A percentile compares a stretch with the other conserved stretches of the same genome.
Conservation (phyloP, 106 monocot genomes). For the Agapanthus africanus region DNA sequence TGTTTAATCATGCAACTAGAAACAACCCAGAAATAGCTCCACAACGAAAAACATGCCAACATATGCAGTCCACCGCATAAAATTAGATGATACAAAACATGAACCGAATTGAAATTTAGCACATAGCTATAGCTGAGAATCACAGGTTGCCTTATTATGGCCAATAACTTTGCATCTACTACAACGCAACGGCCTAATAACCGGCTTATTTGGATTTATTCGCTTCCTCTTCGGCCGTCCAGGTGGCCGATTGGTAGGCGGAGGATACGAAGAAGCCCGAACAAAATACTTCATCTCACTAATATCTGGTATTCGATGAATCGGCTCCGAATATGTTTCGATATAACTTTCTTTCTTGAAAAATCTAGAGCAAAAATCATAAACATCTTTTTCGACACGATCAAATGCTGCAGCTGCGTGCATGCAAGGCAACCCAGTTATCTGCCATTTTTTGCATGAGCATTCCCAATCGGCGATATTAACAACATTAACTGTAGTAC, state of each 20-base stretch:
- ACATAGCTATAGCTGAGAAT: constrained; percentile 41
- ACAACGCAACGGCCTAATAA: constrained; percentile 51
- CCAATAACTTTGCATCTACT: constrained; percentile 79
- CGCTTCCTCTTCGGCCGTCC: constrained; percentile 59
- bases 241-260: constrained; percentile 42
- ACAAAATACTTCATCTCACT: constrained; percentile 41
- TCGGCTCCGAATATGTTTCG: constrained; percentile 36
- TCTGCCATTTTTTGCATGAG: constrained; percentile 77
- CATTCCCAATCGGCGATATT: constrained; percentile 66
- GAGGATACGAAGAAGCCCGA: constrained; percentile 33
- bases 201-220: constrained; percentile 38
- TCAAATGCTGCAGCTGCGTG: constrained; percentile 69
- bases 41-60: too few relatives aligned
- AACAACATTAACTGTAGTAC: constrained; percentile 61
- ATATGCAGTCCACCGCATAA: too few relatives aligned
- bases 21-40: too few relatives aligned
- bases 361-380: constrained; percentile 65
- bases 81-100: too few relatives aligned
- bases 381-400: constrained; percentile 35
- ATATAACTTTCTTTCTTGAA: constrained; percentile 50
- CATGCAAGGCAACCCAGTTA: constrained; percentile 73
- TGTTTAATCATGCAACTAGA: too few relatives aligned
- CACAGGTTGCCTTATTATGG: constrained; percentile 92
- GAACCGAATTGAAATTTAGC: too few relatives aligned
- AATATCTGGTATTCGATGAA: constrained; percentile 61